Percentiles rank a stretch among this genome's conserved stretches.
These are phyloP conservation scores for Leccinellum luteum DNA, from an alignment of 768 basidiomycete genomes.

Conservation along the genomic window DNA sequence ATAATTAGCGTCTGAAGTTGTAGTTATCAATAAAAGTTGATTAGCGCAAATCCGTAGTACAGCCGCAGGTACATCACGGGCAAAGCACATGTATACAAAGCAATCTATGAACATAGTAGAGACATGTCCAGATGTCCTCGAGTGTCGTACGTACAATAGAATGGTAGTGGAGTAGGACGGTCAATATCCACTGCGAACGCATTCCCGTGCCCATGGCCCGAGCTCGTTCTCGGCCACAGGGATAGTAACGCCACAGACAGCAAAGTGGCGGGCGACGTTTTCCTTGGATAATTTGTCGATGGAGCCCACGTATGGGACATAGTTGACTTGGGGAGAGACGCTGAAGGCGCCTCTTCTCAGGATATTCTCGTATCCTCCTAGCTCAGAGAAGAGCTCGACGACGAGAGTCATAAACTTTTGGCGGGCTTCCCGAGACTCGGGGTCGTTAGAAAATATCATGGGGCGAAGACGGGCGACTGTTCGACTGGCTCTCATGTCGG, in stretches of 20 bases:
- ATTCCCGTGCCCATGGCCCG: constrained; percentile 40
- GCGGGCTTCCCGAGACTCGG: constrained; percentile 34
- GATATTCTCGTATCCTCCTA: constrained; percentile 39
- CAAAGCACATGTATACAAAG: constrained; percentile 1
- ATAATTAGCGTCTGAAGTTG: too few relatives aligned
- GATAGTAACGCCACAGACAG: constrained; percentile 39
- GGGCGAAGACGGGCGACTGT: constrained; percentile 50
- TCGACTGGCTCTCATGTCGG: constrained; percentile 46
- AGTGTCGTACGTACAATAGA: constrained; percentile 15
- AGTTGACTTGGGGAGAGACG: constrained; percentile 34
- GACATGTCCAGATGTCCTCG: constrained; percentile 29
- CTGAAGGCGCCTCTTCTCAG: constrained; percentile 34
- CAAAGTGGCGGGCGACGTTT: constrained; percentile 41
- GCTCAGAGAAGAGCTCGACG: constrained; percentile 40
- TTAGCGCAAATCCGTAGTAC: constrained; percentile 1
- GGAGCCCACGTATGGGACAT: constrained; percentile 31
- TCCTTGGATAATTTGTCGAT: constrained; percentile 31
- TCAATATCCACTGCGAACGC: constrained; percentile 28
- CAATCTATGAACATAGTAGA: constrained; percentile 17
- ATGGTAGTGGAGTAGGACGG: constrained; percentile 5
- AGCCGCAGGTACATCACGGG: constrained; percentile 13
- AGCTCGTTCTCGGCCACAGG: constrained; percentile 35
- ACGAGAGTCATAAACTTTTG: constrained; percentile 40
- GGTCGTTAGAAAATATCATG: constrained; percentile 29
- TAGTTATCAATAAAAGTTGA: background rate